Base-by-base conservation (phyloP, 148 eudicot species). In the Dianthus caryophyllus region DNA sequence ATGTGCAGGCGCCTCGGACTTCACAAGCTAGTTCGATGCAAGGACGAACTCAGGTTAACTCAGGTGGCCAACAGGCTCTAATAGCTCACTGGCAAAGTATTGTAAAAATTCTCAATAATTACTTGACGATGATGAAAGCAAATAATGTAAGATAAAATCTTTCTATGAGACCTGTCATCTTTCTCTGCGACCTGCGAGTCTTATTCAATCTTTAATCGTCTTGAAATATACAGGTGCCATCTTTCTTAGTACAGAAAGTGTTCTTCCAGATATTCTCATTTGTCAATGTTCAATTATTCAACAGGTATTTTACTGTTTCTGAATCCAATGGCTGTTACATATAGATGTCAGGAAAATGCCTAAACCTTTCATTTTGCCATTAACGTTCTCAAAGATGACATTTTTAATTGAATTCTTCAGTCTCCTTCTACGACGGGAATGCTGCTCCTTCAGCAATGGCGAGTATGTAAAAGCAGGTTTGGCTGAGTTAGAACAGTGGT, bases 21-120 rank as follows among this genome's bases (percentile, higher is more conserved):
- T 90, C 96, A 67, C 85, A 93, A 59, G 83, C 88, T 16, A 85
- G 99, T 77, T 81, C 88, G 78, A 85, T 90, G 57, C 88, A 94
- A 77, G 97, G 99, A 24, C 90, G 99, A 46, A 79, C 90, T 21
- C 88, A 85, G 71, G 88, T 89, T 47, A 86, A 87, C 79, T 82
- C 90, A 61, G 96, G 70, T 77, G 96, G 88, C 81, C 99, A 94
- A 79, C 96, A 94, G 79, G 84, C 91, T 73, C 75, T 94, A 48
- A 80, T 86, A 77, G 96, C 93, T 76, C 99, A 94, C 78, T 94
- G 99, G 99, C 96, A 90, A 75, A 82, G 96, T 81, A 94, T 94
- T 67, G 97, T 94, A 6, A 90, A 84, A 77, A 86, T 85, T 79
- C 75, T 94, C 12, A 78, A 85, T 71, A 86, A 57, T 77, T 86